These are phyloP conservation scores for Phytophthora sansomeana DNA, from an alignment of 352 stramenopile genomes.

Conservation along the genomic window DNA sequence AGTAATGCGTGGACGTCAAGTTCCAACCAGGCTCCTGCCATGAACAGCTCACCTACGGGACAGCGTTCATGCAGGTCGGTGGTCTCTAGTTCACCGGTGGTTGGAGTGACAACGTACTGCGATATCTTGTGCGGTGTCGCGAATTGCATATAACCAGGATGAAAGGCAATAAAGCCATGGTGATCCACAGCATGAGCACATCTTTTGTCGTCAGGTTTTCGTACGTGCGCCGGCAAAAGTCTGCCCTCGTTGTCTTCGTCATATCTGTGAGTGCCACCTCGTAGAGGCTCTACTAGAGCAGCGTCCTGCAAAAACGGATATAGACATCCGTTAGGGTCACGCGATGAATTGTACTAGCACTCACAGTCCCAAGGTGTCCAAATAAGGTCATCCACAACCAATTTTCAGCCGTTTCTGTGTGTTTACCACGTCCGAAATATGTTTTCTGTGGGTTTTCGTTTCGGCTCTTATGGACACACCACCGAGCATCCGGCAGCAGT, in stretches of 20 bases:
- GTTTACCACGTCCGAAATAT: too few relatives aligned
- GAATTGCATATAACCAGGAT: conserved; percentile 33
- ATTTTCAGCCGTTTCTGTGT: too few relatives aligned
- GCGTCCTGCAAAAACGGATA: too few relatives aligned
- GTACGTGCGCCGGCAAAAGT: too few relatives aligned
- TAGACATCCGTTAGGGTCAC: too few relatives aligned
- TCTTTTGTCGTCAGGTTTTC: neutral
- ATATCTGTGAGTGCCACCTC: too few relatives aligned
- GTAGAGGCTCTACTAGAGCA: too few relatives aligned
- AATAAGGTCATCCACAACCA: too few relatives aligned
- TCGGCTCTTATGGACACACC: conserved; percentile 71
- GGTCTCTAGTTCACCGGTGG: neutral
- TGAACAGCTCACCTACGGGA: conserved; percentile 17
- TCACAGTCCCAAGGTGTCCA: too few relatives aligned
- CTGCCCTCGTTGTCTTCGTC: too few relatives aligned
- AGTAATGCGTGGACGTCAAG: conserved; percentile 14
- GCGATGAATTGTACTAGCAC: too few relatives aligned
- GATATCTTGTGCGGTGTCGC: conserved; percentile 31
- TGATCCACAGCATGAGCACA: conserved; percentile 13
- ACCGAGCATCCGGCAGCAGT: conserved; percentile 59
- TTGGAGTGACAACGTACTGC: neutral
- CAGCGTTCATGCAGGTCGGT: conserved; percentile 8
- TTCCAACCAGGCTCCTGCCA: conserved; percentile 33
- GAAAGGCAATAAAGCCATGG: conserved; percentile 18
- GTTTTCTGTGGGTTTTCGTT: too few relatives aligned